Evolutionary conservation across 768 basidiomycete species (phyloP), one percentile per base, ranked within the genome.

Genomic region (Termitomyces sp.): DNA sequence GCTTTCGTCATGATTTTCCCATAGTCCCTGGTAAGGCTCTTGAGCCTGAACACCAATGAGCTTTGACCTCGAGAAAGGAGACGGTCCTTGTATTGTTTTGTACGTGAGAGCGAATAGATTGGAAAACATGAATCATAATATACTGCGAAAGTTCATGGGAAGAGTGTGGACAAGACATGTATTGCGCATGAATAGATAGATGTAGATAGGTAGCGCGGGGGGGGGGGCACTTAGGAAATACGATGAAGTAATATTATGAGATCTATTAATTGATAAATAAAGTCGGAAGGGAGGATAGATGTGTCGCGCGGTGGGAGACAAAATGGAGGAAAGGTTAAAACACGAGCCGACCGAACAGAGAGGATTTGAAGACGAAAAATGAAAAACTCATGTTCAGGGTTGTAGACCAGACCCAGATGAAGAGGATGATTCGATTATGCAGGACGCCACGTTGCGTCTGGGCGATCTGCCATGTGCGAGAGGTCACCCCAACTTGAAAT

Each of bases 401-500:
- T 54, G 38, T 41, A 50, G 58, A 28, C 38, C 41, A 58, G 60
- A 62, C 47, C 35, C 48, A 46, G 40, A n/a, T 59, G 57, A 56
- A 23, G 47, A 52, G 60, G 53, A 67, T 58, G 63, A 62, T 61
- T 57, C 55, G 57, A 28, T 78, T 72, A 79, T 61, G 70, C 72
- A 64, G 72, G 75, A 46, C 73, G 69, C 79, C 72, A 78, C 57
- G 71, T 63, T 48, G 66, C 54, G 58, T 66, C 71, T n/a, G 75
- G 67, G 56, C 74, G 71, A 60, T 78, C 77, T 20, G 73, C 70
- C 77, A 80, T 79, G 50, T 78, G 75, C 26, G 76, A 70, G 33
- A 71, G 56, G 28, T 73, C 77, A 32, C 75, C 77, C 82, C 80
- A 83, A 66, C 80, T 84, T 50, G 76, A 70, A 18, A 78, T 74